These are phyloP conservation scores for Geranomyces variabilis DNA, from an alignment of 192 early-diverging fungal genomes.

Conservation along the genomic window DNA sequence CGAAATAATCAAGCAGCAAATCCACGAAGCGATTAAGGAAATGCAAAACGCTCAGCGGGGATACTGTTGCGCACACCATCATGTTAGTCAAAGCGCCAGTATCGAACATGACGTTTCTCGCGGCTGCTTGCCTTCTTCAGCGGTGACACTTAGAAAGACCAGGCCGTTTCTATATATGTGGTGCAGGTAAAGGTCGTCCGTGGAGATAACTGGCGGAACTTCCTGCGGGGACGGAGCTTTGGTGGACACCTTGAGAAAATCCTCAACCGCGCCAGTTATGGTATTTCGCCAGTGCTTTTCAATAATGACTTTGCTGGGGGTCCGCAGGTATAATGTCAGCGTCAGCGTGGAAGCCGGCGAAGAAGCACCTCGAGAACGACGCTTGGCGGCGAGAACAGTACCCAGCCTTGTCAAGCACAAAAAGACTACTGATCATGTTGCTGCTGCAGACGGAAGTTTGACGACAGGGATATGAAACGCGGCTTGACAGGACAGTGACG, in stretches of 20 bases:
- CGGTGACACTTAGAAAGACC: slow-evolving; percentile 76
- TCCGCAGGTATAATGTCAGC: no score
- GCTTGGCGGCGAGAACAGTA: slow-evolving; percentile 30
- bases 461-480: no score
- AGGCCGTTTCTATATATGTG: slow-evolving; percentile 72
- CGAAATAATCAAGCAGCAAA: slow-evolving; percentile 83
- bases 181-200: slow-evolving; percentile 65
- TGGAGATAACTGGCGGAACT: slow-evolving; percentile 65
- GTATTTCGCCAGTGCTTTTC: slow-evolving; percentile 85
- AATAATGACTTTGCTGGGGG: slow-evolving; percentile 80
- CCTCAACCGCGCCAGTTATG: slow-evolving; percentile 64
- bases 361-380: neutral
- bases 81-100: no score
- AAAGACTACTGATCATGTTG: slow-evolving; percentile 66
- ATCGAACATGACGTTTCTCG: neutral
- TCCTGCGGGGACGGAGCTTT: slow-evolving; percentile 52
- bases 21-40: slow-evolving; percentile 81
- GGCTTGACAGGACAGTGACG: no score
- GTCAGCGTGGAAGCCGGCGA: neutral
- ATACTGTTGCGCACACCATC: slow-evolving; percentile 47
- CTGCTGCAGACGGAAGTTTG: neutral
- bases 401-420: slow-evolving; percentile 70
- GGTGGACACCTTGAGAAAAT: slow-evolving; percentile 49
- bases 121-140: slow-evolving; percentile 66
- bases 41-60: slow-evolving; percentile 82